These are phyloP conservation scores for Pseudogymnoascus sp. DNA, from an alignment of 2,329 filamentous ascomycete genomes.

Conservation along the genomic window DNA sequence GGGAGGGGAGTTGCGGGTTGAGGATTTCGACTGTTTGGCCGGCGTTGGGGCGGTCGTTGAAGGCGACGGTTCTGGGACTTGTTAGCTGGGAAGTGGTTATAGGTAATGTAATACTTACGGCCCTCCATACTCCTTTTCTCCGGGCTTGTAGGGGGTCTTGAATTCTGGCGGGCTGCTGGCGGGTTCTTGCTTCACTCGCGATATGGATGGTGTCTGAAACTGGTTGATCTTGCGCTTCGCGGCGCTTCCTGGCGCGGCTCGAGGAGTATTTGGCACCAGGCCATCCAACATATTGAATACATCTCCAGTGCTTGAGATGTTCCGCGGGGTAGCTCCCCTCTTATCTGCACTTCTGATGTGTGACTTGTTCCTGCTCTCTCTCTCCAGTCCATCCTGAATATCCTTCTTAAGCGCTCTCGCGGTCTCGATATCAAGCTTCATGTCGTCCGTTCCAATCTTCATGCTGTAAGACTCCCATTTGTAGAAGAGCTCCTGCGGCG, in stretches of 20 bases:
- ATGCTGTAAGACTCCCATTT: conserved; percentile 99
- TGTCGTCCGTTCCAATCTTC: conserved; percentile 79
- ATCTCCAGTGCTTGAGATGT: conserved; percentile 48
- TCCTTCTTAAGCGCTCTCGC: conserved; percentile 76
- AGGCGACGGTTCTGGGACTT: conserved; percentile 46
- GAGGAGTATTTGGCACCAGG: conserved; percentile 55
- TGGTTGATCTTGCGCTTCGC: conserved; percentile 27
- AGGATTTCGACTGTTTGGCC: conserved; percentile 78
- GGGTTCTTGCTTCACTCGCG: conserved; percentile 37
- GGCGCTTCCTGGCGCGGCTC: conserved; percentile 24
- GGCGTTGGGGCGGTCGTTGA: conserved; percentile 66
- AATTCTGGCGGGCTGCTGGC: conserved; percentile 38
- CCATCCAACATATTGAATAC: conserved; percentile 79
- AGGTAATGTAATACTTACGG: conserved; percentile 19
- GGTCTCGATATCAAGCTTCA: conserved; percentile 59
- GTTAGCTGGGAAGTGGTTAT: not conserved
- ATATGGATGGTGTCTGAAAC: conserved; percentile 39
- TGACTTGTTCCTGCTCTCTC: conserved; percentile 59
- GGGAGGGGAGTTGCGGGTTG: conserved; percentile 64
- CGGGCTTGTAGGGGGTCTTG: conserved; percentile 32
- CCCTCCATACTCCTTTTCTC: conserved; percentile 18
- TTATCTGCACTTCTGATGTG: conserved; percentile 57
- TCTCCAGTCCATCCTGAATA: conserved; percentile 74
- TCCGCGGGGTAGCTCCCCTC: conserved; percentile 55
- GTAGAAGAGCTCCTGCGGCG: conserved; percentile 82